Conservation (phyloP, 2,329 filamentous ascomycete genomes). For the Verticillium tricorpus region DNA sequence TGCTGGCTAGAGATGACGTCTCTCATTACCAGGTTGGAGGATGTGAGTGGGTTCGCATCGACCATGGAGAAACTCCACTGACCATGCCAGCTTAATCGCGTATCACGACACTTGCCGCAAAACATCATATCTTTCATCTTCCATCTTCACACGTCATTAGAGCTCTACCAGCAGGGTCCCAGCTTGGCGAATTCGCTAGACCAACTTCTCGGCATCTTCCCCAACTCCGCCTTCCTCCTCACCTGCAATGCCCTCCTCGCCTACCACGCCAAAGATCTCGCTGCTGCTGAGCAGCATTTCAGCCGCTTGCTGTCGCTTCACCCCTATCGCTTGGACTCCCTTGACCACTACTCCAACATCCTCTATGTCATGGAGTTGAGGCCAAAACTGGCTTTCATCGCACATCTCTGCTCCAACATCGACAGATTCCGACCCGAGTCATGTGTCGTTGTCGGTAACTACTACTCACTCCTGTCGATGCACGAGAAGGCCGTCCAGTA, state of each 20-base stretch:
- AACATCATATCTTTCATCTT: constrained; percentile 95
- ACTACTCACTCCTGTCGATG: constrained; percentile 89
- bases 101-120: constrained; percentile 70
- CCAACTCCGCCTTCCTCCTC: constrained; percentile 80
- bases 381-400: constrained; percentile 87
- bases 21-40: constrained; percentile 73
- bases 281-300: constrained; percentile 62
- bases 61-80: not conserved
- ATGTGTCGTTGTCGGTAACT: constrained; percentile 95
- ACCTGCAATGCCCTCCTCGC: constrained; percentile 84
- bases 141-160: constrained; percentile 83
- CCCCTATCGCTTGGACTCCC: constrained; percentile 72
- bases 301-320: constrained; percentile 76
- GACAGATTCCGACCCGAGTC: constrained; percentile 97
- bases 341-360: constrained; percentile 97
- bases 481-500: constrained; percentile 99
- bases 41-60: constrained; percentile 54
- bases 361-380: constrained; percentile 87
- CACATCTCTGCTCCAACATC: constrained; percentile 82
- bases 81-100: constrained; percentile 58
- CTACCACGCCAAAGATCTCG: constrained; percentile 84
- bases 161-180: constrained; percentile 82
- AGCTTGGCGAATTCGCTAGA: constrained; percentile 70
- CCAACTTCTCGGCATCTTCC: constrained; percentile 80
- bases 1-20: constrained; percentile 91